Percentiles rank a stretch among this genome's conserved stretches.
Conservation (phyloP, 2,329 filamentous ascomycete species). For the Nannizziopsis barbatae region DNA sequence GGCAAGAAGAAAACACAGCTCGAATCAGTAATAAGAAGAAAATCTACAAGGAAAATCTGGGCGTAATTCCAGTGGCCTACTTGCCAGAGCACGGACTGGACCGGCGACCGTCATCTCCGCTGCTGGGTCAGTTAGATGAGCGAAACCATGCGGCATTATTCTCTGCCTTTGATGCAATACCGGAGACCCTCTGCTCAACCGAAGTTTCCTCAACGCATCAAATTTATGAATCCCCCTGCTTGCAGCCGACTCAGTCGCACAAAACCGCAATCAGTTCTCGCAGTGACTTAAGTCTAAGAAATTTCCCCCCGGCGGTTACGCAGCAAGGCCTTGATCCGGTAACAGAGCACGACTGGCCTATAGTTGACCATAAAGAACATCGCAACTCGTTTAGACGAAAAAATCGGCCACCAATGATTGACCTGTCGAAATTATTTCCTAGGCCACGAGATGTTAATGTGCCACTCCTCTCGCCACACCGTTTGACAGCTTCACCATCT, state of each 20-base stretch:
- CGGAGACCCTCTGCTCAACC: slow-evolving; percentile 29
- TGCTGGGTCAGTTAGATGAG: slow-evolving; percentile 32
- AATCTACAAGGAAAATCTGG: neutral
- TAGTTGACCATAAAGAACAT: slow-evolving; percentile 8
- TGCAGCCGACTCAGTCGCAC: slow-evolving; percentile 31
- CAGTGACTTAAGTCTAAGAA: slow-evolving; percentile 19
- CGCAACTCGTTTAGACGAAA: slow-evolving; percentile 28
- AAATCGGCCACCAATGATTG: slow-evolving; percentile 31
- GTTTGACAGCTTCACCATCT: slow-evolving; percentile 32
- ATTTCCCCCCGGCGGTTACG: slow-evolving; percentile 9
- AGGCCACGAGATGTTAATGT: slow-evolving; percentile 26
- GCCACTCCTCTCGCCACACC: slow-evolving; percentile 34
- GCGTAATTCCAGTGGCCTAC: neutral
- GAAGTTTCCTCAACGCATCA: slow-evolving; percentile 38
- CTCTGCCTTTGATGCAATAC: slow-evolving; percentile 25
- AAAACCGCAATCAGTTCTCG: slow-evolving; percentile 28
- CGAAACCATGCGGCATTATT: slow-evolving; percentile 18
- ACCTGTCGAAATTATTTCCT: slow-evolving; percentile 35
- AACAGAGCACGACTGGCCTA: slow-evolving; percentile 10
- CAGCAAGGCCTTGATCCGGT: slow-evolving; percentile 14
- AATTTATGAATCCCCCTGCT: slow-evolving; percentile 37
- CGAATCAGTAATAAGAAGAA: neutral
- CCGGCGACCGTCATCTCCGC: slow-evolving; percentile 38
- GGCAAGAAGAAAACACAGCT: neutral
- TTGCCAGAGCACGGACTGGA: slow-evolving; percentile 22